Base-by-base conservation (phyloP, 2,329 filamentous ascomycete genomes). In the Colletotrichum tropicicola region DNA sequence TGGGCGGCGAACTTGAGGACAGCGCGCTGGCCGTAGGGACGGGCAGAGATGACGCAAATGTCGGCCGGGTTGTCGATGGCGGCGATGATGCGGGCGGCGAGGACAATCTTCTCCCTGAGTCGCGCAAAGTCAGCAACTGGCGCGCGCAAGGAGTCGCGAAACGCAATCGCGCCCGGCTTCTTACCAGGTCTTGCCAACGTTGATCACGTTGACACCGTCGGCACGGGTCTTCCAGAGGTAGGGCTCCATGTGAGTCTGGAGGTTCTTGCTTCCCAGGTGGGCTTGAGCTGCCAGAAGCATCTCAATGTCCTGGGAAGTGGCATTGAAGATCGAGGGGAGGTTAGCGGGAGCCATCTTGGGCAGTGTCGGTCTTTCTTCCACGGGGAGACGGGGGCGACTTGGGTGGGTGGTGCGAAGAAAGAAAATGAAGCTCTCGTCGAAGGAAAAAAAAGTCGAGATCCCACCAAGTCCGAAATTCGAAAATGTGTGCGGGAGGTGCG, bases 181-280 rank as follows among this genome's bases (percentile, higher is more conserved):
- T 73, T 91, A 97, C 94, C 94, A 99, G 85, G 96, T 99, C 93
- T 99, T 99, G 88, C 95, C 94, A 84, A 99, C 93, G 91, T 99
- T 99, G 84, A 99, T 89, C 74, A 99, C 89, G 83, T 99, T 99
- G 87, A 99, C 91, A 85, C 96, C 96, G 78, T 99, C 97, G 73
- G 93, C 91, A 80, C 96, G 93, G 82, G 94, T 97, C 92, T 99
- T 99, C 95, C 95, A 99, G 79, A 99, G 91, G 89, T 99, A 99
- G 75, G 94, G 92, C 86, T 97, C 93, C 94, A 98, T 98, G 89
- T 98, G 94, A 81, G 97, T 93, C 89, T 98, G 96, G 78, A 99
- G 84, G 91, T 99, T 99, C 93, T 98, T 98, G 85, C 91, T 93
- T 78, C 96, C 96, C 77, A 98, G 90, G 86, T 99, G 97, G 85